Conservation (phyloP, 805 yeast species). For the Zygoascus bituminiphila region DNA sequence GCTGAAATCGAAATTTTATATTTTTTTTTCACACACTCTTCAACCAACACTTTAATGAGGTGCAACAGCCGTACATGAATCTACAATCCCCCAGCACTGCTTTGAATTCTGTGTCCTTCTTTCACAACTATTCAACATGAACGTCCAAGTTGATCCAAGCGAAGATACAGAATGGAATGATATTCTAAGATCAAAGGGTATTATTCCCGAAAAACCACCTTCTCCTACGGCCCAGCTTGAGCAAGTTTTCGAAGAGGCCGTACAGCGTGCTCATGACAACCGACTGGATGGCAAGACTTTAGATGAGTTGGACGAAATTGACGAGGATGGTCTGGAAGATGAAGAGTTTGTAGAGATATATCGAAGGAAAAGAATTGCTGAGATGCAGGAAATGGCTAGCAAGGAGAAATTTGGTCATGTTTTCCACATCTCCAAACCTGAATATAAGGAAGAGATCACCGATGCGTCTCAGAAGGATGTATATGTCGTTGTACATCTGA, state of each 20-base stretch:
- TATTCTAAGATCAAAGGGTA: slow-evolving; percentile 79
- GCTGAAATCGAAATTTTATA: background rate
- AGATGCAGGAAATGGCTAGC: slow-evolving; percentile 52
- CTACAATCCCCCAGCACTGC: no score
- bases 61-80: background rate
- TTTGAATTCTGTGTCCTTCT: no score
- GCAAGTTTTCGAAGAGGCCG: slow-evolving; percentile 78
- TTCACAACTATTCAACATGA: slow-evolving; percentile 22
- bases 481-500: slow-evolving; percentile 70
- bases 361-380: slow-evolving; percentile 68
- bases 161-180: slow-evolving; percentile 99
- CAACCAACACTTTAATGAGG: background rate
- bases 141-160: slow-evolving; percentile 80
- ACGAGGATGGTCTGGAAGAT: slow-evolving; percentile 90
- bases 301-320: slow-evolving; percentile 78
- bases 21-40: background rate
- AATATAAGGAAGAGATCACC: slow-evolving; percentile 79
- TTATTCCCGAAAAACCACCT: slow-evolving; percentile 85
- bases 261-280: slow-evolving; percentile 70
- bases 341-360: slow-evolving; percentile 61
- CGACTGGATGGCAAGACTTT: slow-evolving; percentile 68
- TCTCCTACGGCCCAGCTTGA: slow-evolving; percentile 84
- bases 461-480: slow-evolving; percentile 53
- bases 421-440: slow-evolving; percentile 74
- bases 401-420: slow-evolving; percentile 65